Conservation (phyloP, 1,284 basidiomycete genomes). For the Ceraceosorus guamensis region DNA sequence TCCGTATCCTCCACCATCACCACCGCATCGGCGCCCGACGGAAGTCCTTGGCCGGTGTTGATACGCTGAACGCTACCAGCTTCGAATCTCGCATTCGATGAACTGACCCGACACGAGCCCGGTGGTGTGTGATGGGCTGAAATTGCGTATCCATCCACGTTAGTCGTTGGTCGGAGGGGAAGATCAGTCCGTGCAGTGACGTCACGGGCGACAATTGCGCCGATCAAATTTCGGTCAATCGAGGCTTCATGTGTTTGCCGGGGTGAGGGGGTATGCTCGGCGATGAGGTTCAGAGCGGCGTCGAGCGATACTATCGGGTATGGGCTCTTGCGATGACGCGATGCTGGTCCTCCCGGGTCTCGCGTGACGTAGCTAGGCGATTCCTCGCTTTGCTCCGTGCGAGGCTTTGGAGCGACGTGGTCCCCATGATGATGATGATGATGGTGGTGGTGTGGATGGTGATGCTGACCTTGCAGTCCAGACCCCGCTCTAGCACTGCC, state of each 20-base stretch:
- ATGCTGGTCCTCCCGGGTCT: slow-evolving; percentile 55
- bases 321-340: slow-evolving; percentile 56
- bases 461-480: slow-evolving; percentile 27
- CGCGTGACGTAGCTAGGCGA: slow-evolving; percentile 54
- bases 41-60: slow-evolving; percentile 57
- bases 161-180: slow-evolving; percentile 58
- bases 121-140: slow-evolving; percentile 49
- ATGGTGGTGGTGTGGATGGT: slow-evolving; percentile 52
- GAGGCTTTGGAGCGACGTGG: slow-evolving; percentile 16
- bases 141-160: slow-evolving; percentile 79
- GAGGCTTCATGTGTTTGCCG: background rate
- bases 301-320: slow-evolving; percentile 66
- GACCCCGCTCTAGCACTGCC: slow-evolving; percentile 9
- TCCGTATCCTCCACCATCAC: slow-evolving; percentile 88
- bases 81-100: slow-evolving; percentile 47
- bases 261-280: slow-evolving; percentile 54
- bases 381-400: slow-evolving; percentile 21
- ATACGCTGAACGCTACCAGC: slow-evolving; percentile 29
- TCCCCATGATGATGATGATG: slow-evolving; percentile 49
- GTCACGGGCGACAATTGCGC: slow-evolving; percentile 68
- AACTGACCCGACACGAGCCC: slow-evolving; percentile 66
- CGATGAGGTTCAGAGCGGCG: slow-evolving; percentile 59
- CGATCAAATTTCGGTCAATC: slow-evolving; percentile 53
- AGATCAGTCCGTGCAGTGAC: slow-evolving; percentile 59
- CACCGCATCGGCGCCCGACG: slow-evolving; percentile 65